These are phyloP conservation scores for Priceomyces melissophilus DNA, from an alignment of 805 yeast genomes.

Conservation along the genomic window DNA sequence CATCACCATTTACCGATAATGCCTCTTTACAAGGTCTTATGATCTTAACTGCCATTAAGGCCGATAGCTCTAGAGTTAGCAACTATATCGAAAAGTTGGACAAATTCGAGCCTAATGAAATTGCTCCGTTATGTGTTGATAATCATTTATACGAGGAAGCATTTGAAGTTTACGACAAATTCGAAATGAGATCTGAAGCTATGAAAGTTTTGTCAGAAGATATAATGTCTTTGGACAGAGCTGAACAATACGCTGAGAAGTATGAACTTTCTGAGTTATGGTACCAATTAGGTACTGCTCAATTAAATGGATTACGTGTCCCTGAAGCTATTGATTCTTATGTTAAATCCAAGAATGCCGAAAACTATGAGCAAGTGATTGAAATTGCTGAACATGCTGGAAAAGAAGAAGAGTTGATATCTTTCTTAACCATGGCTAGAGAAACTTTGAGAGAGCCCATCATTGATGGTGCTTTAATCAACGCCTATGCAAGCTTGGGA, in stretches of 20 bases:
- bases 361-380: conserved; percentile 85
- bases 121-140: conserved; percentile 88
- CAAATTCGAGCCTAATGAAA: conserved; percentile 88
- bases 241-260: conserved; percentile 88
- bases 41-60: conserved; percentile 91
- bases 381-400: conserved; percentile 95
- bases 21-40: conserved; percentile 91
- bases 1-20: conserved; percentile 95
- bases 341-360: conserved; percentile 87
- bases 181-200: conserved; percentile 74
- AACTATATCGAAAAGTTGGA: conserved; percentile 86
- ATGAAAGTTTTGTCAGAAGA: conserved; percentile 90
- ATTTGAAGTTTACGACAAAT: conserved; percentile 83
- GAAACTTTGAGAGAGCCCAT: conserved; percentile 84
- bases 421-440: conserved; percentile 89
- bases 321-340: conserved; percentile 91
- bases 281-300: conserved; percentile 95
- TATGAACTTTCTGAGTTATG: conserved; percentile 82
- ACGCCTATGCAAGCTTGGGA: conserved; percentile 79
- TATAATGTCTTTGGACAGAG: conserved; percentile 91
- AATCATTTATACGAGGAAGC: conserved; percentile 92
- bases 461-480: conserved; percentile 87
- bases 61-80: conserved; percentile 81
- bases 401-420: conserved; percentile 87
- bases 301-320: conserved; percentile 86